Base-by-base conservation (phyloP, 305 asterid species). In the Solanum hybrid region DNA sequence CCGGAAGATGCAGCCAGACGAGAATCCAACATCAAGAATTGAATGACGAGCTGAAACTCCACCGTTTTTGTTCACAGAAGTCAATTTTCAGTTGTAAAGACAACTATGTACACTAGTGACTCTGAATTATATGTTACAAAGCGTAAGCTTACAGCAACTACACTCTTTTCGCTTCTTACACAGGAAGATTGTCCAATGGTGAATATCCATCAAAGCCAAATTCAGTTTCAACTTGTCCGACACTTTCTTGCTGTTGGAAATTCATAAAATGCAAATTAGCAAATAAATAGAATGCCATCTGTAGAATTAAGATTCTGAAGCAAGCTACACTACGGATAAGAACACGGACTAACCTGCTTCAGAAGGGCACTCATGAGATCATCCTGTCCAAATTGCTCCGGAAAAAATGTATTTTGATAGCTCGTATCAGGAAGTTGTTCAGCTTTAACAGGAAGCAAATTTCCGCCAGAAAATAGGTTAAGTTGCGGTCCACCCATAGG, bases 291-390 rank as follows among this genome's bases (percentile, higher is more conserved):
- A 69, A 85, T 85, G 76, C 4, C 76, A 85, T 32, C 45, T 4
- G 6, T 22, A 17, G 10, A 85, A 19, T 56, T n/a, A 6, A 19
- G 17, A 85, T 32, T 32, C 32, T 85, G 34, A 85, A 85, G 51
- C 37, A 81, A 81, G 13, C 86, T 79, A n/a, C 64, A 37, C 11
- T 79, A 38, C 11, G 35, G 22, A 77, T 9, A 81, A 35, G 42
- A 26, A 90, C 27, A 51, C n/a, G 42, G 87, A 69, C 85, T 78
- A 14, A 95, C 98, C 97, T 93, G 97, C 91, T 95, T 94, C 60
- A 94, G 92, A 90, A 95, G 89, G 12, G 91, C 95, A 77, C 94
- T 93, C 95, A 96, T 93, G 88, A 96, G 96, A 76, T 95, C 99
- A 37, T 96, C 98, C 90, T 95, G 97, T 88, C 94, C 97, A 71